phyloP scores from a whole-genome alignment of 2,329 filamentous ascomycete species.

The Pseudogymnoascus sp. region DNA sequence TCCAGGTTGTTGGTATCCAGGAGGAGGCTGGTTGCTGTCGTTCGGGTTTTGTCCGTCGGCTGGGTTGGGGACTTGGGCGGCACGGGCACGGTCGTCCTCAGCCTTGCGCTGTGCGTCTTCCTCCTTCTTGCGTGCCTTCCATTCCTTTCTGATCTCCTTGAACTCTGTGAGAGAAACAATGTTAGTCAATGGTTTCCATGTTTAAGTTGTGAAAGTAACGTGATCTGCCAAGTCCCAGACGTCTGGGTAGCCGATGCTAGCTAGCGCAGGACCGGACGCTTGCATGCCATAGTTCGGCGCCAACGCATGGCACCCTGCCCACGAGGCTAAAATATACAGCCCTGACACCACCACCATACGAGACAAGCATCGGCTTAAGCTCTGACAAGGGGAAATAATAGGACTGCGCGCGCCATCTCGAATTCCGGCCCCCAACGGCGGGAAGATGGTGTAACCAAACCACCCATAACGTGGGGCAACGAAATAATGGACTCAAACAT shows the following conservation, averaged over 20 bases:
- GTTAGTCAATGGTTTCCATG: conserved; percentile 16
- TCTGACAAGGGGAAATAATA: conserved; percentile 10
- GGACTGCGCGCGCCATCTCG: neutral
- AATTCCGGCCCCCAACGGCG: neutral
- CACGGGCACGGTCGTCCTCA: conserved; percentile 76
- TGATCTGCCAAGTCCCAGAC: conserved; percentile 21
- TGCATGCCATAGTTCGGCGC: conserved; percentile 8
- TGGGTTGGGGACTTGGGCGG: conserved; percentile 43
- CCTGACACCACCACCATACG: conserved; percentile 1
- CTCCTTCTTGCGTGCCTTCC: conserved; percentile 99
- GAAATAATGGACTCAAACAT: conserved; percentile 35
- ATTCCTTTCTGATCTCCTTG: conserved; percentile 98
- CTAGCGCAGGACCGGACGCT: conserved; percentile 28
- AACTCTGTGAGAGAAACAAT: conserved; percentile 60
- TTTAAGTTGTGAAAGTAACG: conserved; percentile 6
- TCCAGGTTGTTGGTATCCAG: conserved; percentile 41
- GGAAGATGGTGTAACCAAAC: neutral
- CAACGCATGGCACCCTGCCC: conserved; percentile 5
- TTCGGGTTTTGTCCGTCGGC: conserved; percentile 49
- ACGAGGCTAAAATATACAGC: conserved; percentile 7
- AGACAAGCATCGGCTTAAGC: conserved; percentile 7
- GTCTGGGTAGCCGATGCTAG: conserved; percentile 37
- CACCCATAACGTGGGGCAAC: neutral
- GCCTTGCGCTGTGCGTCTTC: conserved; percentile 86
- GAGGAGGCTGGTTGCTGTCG: conserved; percentile 41